A percentile compares a stretch with the other conserved stretches of the same genome.
Evolutionary conservation across 768 basidiomycete genomes (phyloP).

Genomic region (Leccinum obscurum): DNA sequence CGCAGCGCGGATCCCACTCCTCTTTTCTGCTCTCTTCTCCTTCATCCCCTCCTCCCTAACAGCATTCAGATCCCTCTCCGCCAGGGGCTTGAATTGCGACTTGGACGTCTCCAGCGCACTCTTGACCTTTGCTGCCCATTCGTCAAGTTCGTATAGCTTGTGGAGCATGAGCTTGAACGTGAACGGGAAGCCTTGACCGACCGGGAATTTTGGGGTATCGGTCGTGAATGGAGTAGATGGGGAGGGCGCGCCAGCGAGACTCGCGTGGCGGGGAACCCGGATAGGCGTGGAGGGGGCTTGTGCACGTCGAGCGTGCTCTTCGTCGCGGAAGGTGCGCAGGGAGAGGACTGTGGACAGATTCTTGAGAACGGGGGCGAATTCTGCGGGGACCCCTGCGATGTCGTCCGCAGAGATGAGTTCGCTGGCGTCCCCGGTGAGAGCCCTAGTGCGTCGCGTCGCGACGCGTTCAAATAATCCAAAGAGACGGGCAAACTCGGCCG

Average conservation of each 20-base stretch:
- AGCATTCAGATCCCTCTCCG: slow-evolving; percentile 33
- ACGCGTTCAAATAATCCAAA: slow-evolving; percentile 56
- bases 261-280: slow-evolving; percentile 26
- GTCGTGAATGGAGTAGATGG: not conserved
- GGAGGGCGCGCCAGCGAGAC: slow-evolving; percentile 18
- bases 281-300: slow-evolving; percentile 1
- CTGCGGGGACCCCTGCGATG: slow-evolving; percentile 29
- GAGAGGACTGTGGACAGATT: slow-evolving; percentile 39
- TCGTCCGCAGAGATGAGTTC: slow-evolving; percentile 32
- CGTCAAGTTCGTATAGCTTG: slow-evolving; percentile 59
- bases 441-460: slow-evolving; percentile 42
- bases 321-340: slow-evolving; percentile 35
- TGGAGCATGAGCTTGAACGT: slow-evolving; percentile 70
- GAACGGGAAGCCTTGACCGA: slow-evolving; percentile 47
- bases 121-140: slow-evolving; percentile 58
- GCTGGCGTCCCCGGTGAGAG: slow-evolving; percentile 14
- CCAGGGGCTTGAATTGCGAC: slow-evolving; percentile 56
- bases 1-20: slow-evolving; percentile 28
- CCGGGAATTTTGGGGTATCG: slow-evolving; percentile 43
- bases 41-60: slow-evolving; percentile 15
- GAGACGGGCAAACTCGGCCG: slow-evolving; percentile 53
- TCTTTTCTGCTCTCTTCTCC: slow-evolving; percentile 19
- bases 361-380: slow-evolving; percentile 34
- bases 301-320: slow-evolving; percentile 7
- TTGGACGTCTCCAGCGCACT: slow-evolving; percentile 53